phyloP scores from a whole-genome alignment of 805 yeast species.

The Teunomyces gatunensis region DNA sequence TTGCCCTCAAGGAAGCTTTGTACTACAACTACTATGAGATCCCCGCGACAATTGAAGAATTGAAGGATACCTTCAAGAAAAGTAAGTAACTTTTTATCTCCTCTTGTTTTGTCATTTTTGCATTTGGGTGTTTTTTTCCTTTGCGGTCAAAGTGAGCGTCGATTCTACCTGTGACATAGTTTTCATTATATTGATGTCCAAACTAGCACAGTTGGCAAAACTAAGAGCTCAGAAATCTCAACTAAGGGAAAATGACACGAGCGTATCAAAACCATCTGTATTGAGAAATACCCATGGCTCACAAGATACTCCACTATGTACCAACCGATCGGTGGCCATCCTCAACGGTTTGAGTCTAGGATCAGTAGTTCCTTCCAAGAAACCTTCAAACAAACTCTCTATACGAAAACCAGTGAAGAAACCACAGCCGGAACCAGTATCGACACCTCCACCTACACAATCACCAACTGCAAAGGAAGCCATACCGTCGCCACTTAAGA shows the following conservation, averaged over 20 bases:
- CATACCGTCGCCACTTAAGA: not conserved
- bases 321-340: slow-evolving; percentile 16
- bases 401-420: not conserved
- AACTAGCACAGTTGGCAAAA: slow-evolving; percentile 25
- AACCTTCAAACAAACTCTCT: not conserved
- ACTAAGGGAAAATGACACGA: not conserved
- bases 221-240: slow-evolving; percentile 12
- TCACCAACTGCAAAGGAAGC: not conserved
- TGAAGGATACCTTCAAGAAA: slow-evolving; percentile 36
- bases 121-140: not conserved
- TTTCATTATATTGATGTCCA: slow-evolving; percentile 13
- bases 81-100: slow-evolving; percentile 42
- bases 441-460: not conserved
- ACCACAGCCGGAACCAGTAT: not conserved
- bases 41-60: slow-evolving; percentile 49
- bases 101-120: not conserved
- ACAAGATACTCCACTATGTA: not conserved
- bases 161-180: too few species aligned
- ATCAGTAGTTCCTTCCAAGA: not conserved
- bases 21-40: slow-evolving; percentile 59
- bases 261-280: slow-evolving; percentile 43
- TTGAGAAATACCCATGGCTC: slow-evolving; percentile 43
- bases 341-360: slow-evolving; percentile 10
- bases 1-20: slow-evolving; percentile 54
- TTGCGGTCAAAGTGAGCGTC: not conserved